phyloP scores from a whole-genome alignment of 2,329 filamentous ascomycete genomes.

The Ilyonectria robusta region DNA sequence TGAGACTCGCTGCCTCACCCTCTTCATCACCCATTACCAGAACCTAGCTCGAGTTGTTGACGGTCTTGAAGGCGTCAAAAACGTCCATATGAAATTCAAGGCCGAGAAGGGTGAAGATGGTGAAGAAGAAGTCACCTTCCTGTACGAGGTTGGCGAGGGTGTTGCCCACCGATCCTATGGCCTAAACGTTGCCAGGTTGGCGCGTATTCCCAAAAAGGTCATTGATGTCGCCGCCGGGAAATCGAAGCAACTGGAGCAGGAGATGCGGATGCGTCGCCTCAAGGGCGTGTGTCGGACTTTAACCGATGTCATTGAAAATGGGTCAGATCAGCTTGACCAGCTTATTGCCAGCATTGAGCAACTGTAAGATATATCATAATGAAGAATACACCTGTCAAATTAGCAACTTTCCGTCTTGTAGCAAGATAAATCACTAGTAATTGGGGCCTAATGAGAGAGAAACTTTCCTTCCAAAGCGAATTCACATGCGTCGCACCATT shows the following conservation, averaged over 20 bases:
- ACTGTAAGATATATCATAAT: constrained; percentile 56
- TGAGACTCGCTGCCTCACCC: constrained; percentile 80
- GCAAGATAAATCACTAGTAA: constrained; percentile 8
- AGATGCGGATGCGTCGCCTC: constrained; percentile 75
- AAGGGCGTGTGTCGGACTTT: constrained; percentile 62
- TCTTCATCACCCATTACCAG: constrained; percentile 99
- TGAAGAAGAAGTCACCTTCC: constrained; percentile 88
- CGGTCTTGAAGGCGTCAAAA: constrained; percentile 79
- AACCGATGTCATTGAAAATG: constrained; percentile 56
- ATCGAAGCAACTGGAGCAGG: constrained; percentile 84
- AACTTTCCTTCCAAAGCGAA: not conserved
- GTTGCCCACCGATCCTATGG: constrained; percentile 96
- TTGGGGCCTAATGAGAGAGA: constrained; percentile 2
- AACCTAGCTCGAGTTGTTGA: constrained; percentile 80
- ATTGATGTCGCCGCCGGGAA: constrained; percentile 85
- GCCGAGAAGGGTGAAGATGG: constrained; percentile 57
- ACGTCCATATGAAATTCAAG: constrained; percentile 95
- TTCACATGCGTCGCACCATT: constrained; percentile 12
- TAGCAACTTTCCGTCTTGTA: not conserved
- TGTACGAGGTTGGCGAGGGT: constrained; percentile 93
- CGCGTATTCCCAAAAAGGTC: constrained; percentile 82
- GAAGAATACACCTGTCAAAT: not conserved
- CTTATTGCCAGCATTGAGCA: constrained; percentile 72
- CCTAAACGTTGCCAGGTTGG: constrained; percentile 90
- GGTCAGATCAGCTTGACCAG: constrained; percentile 64